Percentiles rank a stretch among this genome's conserved stretches.
phyloP scores from a whole-genome alignment of 768 basidiomycete species.

The Mycena capillaripes region DNA sequence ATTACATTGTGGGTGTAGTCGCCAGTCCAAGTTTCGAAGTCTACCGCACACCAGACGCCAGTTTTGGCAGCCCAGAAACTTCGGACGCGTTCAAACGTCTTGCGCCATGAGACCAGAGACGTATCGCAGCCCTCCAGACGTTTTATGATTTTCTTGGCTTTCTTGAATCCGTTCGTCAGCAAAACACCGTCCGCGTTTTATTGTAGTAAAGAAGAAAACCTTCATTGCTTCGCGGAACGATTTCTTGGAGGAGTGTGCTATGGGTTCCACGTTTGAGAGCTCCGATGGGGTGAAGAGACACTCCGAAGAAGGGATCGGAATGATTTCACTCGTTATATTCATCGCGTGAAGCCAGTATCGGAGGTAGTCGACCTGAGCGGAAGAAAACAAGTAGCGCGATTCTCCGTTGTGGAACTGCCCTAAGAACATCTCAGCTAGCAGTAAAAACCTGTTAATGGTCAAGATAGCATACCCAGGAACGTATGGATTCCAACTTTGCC shows the following conservation, averaged over 20 bases:
- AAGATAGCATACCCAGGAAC: conserved; percentile 65
- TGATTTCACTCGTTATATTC: conserved; percentile 70
- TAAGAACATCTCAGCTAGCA: conserved; percentile 39
- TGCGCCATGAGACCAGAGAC: conserved; percentile 67
- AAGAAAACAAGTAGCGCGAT: conserved; percentile 82
- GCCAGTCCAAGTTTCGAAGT: conserved; percentile 87
- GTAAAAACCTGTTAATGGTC: no score
- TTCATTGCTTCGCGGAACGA: conserved; percentile 72
- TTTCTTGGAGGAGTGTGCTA: conserved; percentile 65
- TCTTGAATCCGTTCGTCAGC: conserved; percentile 51
- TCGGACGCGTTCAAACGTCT: conserved; percentile 77
- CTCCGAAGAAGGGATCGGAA: conserved; percentile 84
- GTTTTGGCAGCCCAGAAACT: conserved; percentile 70
- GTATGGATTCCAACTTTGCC: conserved; percentile 75
- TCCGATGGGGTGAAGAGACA: conserved; percentile 74
- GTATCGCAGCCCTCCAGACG: conserved; percentile 75
- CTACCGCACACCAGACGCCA: conserved; percentile 83
- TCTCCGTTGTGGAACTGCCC: conserved; percentile 80
- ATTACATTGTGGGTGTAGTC: conserved; percentile 79
- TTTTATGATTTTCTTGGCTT: conserved; percentile 85
- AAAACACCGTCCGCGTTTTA: no score
- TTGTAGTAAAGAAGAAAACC: conserved; percentile 52
- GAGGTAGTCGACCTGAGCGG: conserved; percentile 88
- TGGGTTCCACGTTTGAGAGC: conserved; percentile 69
- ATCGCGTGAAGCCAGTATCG: conserved; percentile 87